A percentile compares a stretch with the other conserved stretches of the same genome.
Evolutionary conservation across 1,284 basidiomycete genomes (phyloP).

Genomic region (Ganoderma resinaceum): DNA sequence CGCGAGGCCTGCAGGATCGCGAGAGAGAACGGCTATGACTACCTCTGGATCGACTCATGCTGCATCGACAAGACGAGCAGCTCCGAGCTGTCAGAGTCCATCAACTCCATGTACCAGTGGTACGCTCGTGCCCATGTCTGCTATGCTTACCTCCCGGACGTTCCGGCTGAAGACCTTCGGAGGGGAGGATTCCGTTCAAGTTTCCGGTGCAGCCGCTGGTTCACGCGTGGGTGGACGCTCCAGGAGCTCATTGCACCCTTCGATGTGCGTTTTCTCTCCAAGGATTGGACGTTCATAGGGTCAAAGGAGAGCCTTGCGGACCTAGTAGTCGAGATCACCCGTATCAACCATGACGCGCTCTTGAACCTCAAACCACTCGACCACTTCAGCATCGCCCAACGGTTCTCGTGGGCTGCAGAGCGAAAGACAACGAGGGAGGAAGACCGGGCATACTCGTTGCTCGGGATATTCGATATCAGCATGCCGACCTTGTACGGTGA

Average conservation of each 20-base stretch:
- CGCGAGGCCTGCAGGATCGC: not conserved
- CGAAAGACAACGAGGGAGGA: not conserved
- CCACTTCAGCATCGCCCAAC: not conserved
- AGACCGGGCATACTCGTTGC: not conserved
- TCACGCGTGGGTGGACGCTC: not conserved
- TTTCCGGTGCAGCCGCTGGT: not conserved
- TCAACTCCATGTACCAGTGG: not conserved
- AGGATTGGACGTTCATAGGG: not conserved
- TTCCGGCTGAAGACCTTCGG: not conserved
- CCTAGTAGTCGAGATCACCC: not conserved
- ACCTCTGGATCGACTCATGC: not conserved
- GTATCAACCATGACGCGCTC: not conserved
- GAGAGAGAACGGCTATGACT: not conserved
- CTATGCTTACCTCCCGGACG: not conserved
- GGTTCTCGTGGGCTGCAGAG: not conserved
- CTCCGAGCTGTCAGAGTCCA: not conserved
- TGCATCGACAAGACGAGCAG: slow-evolving; percentile 1
- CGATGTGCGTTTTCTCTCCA: not conserved
- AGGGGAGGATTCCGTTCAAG: not conserved
- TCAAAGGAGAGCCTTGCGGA: not conserved
- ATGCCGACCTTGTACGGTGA: not conserved
- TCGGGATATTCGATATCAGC: not conserved
- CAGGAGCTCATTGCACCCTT: not conserved
- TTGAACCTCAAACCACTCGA: not conserved
- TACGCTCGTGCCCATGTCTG: not conserved